Evolutionary conservation across 441 rosid species (phyloP).

Genomic region (Adansonia grandidieri): DNA sequence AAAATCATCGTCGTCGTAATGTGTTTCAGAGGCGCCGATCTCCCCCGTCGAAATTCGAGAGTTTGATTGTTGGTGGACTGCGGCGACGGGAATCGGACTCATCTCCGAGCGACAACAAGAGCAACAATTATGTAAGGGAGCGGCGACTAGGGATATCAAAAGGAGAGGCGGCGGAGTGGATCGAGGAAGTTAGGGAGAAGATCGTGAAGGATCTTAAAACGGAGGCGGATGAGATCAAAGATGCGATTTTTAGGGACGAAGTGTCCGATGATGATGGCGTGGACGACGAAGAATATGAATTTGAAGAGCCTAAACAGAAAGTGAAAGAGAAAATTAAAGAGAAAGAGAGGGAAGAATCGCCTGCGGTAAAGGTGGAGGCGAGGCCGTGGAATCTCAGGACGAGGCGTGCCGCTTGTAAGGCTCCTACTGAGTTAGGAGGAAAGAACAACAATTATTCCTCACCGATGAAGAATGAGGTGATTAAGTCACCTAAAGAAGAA

Average conservation of each 20-base stretch:
- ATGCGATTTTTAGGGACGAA: slow-evolving; percentile 49
- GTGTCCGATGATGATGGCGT: slow-evolving; percentile 34
- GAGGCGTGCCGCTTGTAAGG: slow-evolving; percentile 61
- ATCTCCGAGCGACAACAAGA: not conserved
- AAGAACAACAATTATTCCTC: slow-evolving; percentile 29
- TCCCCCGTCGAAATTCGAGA: slow-evolving; percentile 33
- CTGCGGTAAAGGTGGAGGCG: slow-evolving; percentile 39
- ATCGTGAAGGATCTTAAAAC: slow-evolving; percentile 74
- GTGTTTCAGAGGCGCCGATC: slow-evolving; percentile 41
- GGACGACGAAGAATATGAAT: slow-evolving; percentile 22
- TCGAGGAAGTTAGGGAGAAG: slow-evolving; percentile 76
- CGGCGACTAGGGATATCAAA: slow-evolving; percentile 21
- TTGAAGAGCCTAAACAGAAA: slow-evolving; percentile 27
- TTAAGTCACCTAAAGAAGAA: slow-evolving; percentile 37
- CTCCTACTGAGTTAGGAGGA: slow-evolving; percentile 34
- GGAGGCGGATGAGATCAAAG: slow-evolving; percentile 63
- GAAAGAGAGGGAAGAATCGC: slow-evolving; percentile 37
- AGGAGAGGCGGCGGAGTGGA: slow-evolving; percentile 58
- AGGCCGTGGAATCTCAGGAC: slow-evolving; percentile 79
- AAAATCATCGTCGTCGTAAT: slow-evolving; percentile 20
- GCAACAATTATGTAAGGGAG: not conserved
- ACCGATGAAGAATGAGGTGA: slow-evolving; percentile 37
- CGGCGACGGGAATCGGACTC: slow-evolving; percentile 27
- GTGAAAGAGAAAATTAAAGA: slow-evolving; percentile 28
- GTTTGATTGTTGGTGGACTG: slow-evolving; percentile 29